Evolutionary conservation across 306 rosid genomes (phyloP), one percentile per base, ranked within the genome.

Genomic region (Trifolium subterraneum): DNA sequence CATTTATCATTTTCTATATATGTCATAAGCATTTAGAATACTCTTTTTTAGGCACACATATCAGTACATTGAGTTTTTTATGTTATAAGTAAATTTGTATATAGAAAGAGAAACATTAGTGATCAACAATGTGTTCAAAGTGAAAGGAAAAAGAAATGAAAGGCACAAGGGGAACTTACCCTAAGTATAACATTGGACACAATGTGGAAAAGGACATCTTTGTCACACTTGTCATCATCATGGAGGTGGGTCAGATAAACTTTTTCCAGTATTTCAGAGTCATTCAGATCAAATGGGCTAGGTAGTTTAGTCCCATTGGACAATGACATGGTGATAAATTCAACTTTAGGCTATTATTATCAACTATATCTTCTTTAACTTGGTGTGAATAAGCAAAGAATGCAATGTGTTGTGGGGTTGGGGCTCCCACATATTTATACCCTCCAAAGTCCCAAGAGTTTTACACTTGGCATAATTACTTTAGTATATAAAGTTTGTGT

Each of bases 241-340:
- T 80, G 76, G 33, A 68, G 65, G 25, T 80, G 84, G 80, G 84
- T 68, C 23, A 80, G 71, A 61, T 80, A 80, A 74, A 74, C 80
- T 74, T 47, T 80, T 12, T 74, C 84, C 5, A 80, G 67, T 10
- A 80, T 80, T 48, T 80, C 44, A 68, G 76, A 51, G 15, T 80
- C 76, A 10, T 1, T n/a, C 3, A 74, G 72, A 50, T 74, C 62
- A 25, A 80, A 74, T 16, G 84, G 80, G 62, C 31, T 69, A 0
- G 80, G 80, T 0, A 80, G 66, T 55, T 55, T 62, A 60, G 54
- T 65, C 68, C 7, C 72, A 35, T 38, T 74, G 11, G 76, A 27
- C 61, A 16, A 60, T 80, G 84, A 61, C 84, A 80, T 80, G 20
- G 2, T 77, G 76, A 33, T 7, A 33, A 62, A 54, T 58, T 68